A percentile compares a stretch with the other conserved stretches of the same genome.
phyloP scores from a whole-genome alignment of 371 early-diverging fungal genomes.

The Mortierella sp. region DNA sequence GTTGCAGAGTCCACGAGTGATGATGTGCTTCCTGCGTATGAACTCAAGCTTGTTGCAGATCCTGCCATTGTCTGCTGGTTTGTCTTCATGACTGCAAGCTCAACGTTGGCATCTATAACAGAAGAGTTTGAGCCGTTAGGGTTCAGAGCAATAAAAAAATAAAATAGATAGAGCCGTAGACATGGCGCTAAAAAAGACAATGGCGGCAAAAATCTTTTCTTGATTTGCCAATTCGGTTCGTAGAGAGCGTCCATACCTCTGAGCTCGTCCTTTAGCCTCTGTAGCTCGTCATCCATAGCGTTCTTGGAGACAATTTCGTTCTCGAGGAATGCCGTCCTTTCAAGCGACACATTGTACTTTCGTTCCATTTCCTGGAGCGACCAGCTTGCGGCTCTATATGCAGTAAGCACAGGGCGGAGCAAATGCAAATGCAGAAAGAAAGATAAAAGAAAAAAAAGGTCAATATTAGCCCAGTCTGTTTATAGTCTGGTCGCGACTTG shows the following conservation, averaged over 20 bases:
- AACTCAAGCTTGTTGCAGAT: constrained; percentile 27
- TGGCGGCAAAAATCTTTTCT: background rate
- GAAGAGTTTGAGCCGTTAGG: background rate
- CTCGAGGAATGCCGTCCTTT: constrained; percentile 73
- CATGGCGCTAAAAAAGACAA: background rate
- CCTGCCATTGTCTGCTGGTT: constrained; percentile 46
- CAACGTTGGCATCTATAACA: constrained; percentile 63
- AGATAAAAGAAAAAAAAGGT: background rate
- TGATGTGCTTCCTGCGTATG: constrained; percentile 30
- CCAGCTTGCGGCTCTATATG: constrained; percentile 70
- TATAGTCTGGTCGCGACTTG: too few relatives aligned
- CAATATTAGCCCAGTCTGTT: background rate
- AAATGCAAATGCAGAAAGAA: constrained; percentile 9
- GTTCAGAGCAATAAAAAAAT: background rate
- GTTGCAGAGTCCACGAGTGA: constrained; percentile 16
- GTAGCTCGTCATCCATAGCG: constrained; percentile 75
- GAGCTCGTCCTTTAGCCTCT: constrained; percentile 83
- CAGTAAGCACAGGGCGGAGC: constrained; percentile 1
- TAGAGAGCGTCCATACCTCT: constrained; percentile 54
- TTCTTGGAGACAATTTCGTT: constrained; percentile 76
- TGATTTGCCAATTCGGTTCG: too few relatives aligned
- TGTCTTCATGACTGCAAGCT: constrained; percentile 63
- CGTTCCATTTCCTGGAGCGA: constrained; percentile 77
- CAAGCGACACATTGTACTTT: constrained; percentile 76
- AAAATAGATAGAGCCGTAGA: background rate